Evolutionary conservation across 2,329 filamentous ascomycete genomes (phyloP).

Genomic region (Nigrospora osmanthi): DNA sequence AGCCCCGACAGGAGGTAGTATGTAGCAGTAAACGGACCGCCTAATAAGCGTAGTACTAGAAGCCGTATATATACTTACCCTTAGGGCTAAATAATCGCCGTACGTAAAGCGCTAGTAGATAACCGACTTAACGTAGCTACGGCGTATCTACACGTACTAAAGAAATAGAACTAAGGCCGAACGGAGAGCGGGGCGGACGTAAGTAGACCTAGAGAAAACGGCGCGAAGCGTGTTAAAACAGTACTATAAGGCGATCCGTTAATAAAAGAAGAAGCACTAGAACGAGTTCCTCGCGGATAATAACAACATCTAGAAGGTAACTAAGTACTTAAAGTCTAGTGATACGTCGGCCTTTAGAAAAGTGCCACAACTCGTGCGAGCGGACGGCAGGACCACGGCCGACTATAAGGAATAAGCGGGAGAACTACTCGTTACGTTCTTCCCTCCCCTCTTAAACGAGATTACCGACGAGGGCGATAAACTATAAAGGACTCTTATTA

Average conservation of each 20-base stretch:
- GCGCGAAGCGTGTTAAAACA: no score
- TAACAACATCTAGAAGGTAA: conserved; percentile 19
- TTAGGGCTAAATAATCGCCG: no score
- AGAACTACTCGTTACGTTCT: conserved; percentile 12
- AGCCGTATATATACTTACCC: conserved; percentile 9
- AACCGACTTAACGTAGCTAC: no score
- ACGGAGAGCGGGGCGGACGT: no score
- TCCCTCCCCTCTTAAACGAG: conserved; percentile 1
- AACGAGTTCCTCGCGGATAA: no score
- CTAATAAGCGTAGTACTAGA: neutral
- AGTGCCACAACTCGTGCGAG: conserved; percentile 11
- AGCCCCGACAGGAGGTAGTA: neutral
- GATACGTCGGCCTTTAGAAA: conserved; percentile 13
- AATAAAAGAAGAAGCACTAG: no score
- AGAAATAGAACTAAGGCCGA: no score
- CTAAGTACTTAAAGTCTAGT: conserved; percentile 16
- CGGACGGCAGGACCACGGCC: conserved; percentile 8
- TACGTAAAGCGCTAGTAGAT: no score
- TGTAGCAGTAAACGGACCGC: neutral
- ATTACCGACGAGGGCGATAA: conserved; percentile 11
- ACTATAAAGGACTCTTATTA: conserved; percentile 1
- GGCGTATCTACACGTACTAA: no score
- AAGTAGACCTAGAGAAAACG: no score
- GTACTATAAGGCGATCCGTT: no score
- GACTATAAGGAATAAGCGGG: conserved; percentile 9